Percentiles rank a stretch among this genome's conserved stretches.
Conservation (phyloP, 2,329 filamentous ascomycete species). For the Ophiosphaerella narmari region DNA sequence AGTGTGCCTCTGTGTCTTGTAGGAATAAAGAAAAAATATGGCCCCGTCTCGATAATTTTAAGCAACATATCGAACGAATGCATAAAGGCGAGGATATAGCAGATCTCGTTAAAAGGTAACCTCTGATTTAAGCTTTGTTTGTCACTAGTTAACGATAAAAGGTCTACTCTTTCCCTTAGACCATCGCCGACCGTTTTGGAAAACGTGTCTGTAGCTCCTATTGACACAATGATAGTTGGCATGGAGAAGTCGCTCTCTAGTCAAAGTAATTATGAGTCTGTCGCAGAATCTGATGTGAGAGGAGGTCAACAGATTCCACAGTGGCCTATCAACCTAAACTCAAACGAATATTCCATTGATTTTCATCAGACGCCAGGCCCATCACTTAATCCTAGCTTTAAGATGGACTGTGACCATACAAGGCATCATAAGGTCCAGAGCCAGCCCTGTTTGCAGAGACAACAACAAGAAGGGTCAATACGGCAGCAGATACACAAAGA, state of each 20-base stretch:
- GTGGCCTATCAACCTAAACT: conserved; percentile 14
- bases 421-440: background rate
- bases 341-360: background rate
- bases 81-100: conserved; percentile 59
- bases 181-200: conserved; percentile 7
- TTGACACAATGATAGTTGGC: conserved; percentile 38
- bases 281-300: conserved; percentile 24
- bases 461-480: background rate
- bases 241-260: conserved; percentile 28
- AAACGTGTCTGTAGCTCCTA: conserved; percentile 22
- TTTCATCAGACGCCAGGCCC: background rate
- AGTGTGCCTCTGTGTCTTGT: conserved; percentile 64
- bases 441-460: background rate
- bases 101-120: conserved; percentile 54
- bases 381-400: background rate
- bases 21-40: conserved; percentile 69
- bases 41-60: conserved; percentile 86
- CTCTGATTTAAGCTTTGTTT: background rate
- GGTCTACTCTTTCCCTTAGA: conserved; percentile 25
- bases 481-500: background rate
- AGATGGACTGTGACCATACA: background rate
- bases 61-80: conserved; percentile 73
- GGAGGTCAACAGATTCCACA: conserved; percentile 23
- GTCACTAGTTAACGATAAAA: conserved; percentile 22
- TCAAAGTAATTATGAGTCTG: conserved; percentile 16